These are phyloP conservation scores for Xylariaceae sp. DNA, from an alignment of 2,329 filamentous ascomycete species.

Conservation along the genomic window DNA sequence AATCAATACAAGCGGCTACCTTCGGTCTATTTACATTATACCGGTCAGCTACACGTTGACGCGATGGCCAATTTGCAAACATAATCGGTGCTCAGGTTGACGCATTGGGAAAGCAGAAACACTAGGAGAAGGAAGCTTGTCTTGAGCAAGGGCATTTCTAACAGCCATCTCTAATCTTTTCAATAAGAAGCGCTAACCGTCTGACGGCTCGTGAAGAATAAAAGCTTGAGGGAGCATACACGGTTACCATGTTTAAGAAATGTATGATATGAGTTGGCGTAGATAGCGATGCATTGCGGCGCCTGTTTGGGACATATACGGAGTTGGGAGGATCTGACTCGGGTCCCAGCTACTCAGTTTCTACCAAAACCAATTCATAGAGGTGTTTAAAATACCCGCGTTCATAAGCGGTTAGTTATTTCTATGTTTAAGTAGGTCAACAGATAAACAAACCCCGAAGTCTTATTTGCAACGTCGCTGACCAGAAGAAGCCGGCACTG, in stretches of 20 bases:
- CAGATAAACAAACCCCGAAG: too few relatives aligned
- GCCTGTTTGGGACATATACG: neutral
- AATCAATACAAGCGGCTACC: slow-evolving; percentile 1
- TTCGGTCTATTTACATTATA: slow-evolving; percentile 1
- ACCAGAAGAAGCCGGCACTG: too few relatives aligned
- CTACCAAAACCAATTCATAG: slow-evolving; percentile 5
- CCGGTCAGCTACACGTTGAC: neutral
- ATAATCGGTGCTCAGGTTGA: neutral
- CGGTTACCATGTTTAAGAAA: slow-evolving; percentile 15
- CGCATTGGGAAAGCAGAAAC: neutral
- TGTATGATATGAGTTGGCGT: slow-evolving; percentile 22
- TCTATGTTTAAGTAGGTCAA: too few relatives aligned
- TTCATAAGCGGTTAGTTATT: too few relatives aligned
- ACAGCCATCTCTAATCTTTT: neutral
- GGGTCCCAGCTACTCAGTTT: slow-evolving; percentile 7
- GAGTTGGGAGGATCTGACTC: slow-evolving; percentile 6
- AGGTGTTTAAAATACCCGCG: neutral
- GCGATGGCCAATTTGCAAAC: neutral
- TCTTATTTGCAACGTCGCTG: too few relatives aligned
- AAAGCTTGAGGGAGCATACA: neutral
- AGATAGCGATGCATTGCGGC: slow-evolving; percentile 25
- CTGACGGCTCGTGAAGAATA: neutral
- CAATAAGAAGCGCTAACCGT: neutral
- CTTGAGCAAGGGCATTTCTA: neutral
- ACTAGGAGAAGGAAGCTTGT: neutral